A percentile compares a stretch with the other conserved stretches of the same genome.
Conservation (phyloP, 495 filamentous ascomycete species). For the Aspergillus sclerotioniger region DNA sequence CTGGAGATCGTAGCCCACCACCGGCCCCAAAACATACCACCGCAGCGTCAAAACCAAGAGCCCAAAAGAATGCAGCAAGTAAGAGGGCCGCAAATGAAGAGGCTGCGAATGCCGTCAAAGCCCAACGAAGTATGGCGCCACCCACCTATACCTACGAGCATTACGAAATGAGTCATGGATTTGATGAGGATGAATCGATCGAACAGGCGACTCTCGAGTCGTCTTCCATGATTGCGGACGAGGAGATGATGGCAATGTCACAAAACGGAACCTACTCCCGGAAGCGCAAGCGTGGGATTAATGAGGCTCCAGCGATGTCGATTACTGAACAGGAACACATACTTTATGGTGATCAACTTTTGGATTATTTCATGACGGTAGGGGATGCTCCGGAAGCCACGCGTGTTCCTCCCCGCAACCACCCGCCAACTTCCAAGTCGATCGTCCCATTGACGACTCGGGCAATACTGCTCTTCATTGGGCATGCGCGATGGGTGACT, state of each 20-base stretch:
- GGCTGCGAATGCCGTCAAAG: conserved; percentile 39
- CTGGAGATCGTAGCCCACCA: conserved; percentile 83
- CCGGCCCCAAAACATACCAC: conserved; percentile 88
- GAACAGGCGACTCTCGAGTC: conserved; percentile 78
- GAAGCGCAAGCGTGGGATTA: conserved; percentile 69
- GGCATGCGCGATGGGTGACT: conserved; percentile 97
- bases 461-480: conserved; percentile 90
- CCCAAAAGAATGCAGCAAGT: conserved; percentile 50
- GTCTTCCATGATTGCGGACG: conserved; percentile 78
- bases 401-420: conserved; percentile 66
- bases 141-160: conserved; percentile 53
- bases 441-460: conserved; percentile 85
- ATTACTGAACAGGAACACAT: conserved; percentile 76
- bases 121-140: conserved; percentile 42
- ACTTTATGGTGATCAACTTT: conserved; percentile 84
- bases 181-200: conserved; percentile 77
- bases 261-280: conserved; percentile 66
- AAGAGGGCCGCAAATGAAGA: conserved; percentile 36
- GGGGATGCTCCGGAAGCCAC: conserved; percentile 63
- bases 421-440: conserved; percentile 77
- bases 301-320: conserved; percentile 59
- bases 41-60: conserved; percentile 61
- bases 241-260: conserved; percentile 66
- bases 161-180: conserved; percentile 54
- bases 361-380: conserved; percentile 91